These are phyloP conservation scores for Selenicereus undatus DNA, from an alignment of 148 eudicot genomes.

Conservation along the genomic window DNA sequence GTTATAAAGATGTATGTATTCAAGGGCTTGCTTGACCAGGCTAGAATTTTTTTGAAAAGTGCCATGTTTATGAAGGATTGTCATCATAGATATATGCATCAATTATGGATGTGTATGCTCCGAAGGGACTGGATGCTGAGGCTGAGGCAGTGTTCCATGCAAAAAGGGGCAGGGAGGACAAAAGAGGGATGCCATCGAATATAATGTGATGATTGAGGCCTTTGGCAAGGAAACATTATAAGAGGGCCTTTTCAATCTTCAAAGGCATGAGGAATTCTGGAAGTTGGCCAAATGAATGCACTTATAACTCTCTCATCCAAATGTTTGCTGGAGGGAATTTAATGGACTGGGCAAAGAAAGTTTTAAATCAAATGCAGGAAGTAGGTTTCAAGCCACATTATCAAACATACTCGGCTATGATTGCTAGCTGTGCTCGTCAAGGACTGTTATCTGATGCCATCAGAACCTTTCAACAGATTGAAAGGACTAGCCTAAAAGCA, in stretches of 20 bases:
- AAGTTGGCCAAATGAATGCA: constrained; percentile 85
- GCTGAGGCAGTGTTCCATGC: constrained; percentile 68
- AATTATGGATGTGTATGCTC: constrained; percentile 77
- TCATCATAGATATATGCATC: constrained; percentile 62
- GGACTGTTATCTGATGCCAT: constrained; percentile 58
- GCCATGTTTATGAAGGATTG: constrained; percentile 34
- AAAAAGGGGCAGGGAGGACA: constrained; percentile 42
- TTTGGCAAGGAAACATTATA: constrained; percentile 76
- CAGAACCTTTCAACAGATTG: constrained; percentile 54
- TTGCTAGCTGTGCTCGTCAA: constrained; percentile 55
- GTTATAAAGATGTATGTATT: constrained; percentile 68
- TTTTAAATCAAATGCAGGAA: constrained; percentile 63
- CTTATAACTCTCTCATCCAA: constrained; percentile 79
- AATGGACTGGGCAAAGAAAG: constrained; percentile 59
- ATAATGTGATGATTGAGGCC: constrained; percentile 85
- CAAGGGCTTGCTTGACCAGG: constrained; percentile 51
- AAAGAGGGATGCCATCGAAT: constrained; percentile 63
- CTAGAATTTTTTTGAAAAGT: constrained; percentile 40
- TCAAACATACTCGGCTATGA: constrained; percentile 56
- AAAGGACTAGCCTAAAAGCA: constrained; percentile 48
- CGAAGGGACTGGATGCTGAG: constrained; percentile 71
- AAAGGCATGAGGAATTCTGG: constrained; percentile 75
- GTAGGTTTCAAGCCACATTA: constrained; percentile 57
- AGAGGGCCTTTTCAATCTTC: constrained; percentile 67
- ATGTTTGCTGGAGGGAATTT: constrained; percentile 74